Conservation (phyloP, 257 asterid species). For the Solanum bulbocastanum region DNA sequence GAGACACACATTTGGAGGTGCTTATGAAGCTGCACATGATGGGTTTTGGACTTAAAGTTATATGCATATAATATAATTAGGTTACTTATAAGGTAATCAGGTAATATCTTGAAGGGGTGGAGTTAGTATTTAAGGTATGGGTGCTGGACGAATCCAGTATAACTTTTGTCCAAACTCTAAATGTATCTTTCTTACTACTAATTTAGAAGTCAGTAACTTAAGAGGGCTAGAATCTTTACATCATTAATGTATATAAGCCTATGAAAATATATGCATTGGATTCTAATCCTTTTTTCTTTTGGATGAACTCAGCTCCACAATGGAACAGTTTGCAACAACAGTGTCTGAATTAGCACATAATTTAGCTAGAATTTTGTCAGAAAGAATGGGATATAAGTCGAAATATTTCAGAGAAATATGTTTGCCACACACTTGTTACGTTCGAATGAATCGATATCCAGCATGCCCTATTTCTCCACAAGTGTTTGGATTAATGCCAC, state of each 20-base stretch:
- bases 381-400: conserved; percentile 38
- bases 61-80: no score
- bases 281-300: background rate
- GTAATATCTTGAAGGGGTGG: background rate
- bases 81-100: background rate
- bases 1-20: background rate
- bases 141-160: background rate
- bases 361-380: conserved; percentile 56
- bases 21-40: background rate
- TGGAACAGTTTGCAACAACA: conserved; percentile 44
- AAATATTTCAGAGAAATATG: conserved; percentile 46
- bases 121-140: no score
- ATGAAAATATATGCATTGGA: background rate
- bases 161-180: background rate
- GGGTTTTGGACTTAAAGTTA: background rate
- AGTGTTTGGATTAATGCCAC: conserved; percentile 61
- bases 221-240: background rate
- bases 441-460: conserved; percentile 76
- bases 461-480: conserved; percentile 41
- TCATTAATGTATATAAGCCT: background rate
- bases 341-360: conserved; percentile 45
- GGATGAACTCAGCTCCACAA: conserved; percentile 35
- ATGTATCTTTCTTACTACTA: background rate
- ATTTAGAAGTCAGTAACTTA: background rate
- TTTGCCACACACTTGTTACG: conserved; percentile 46